Base-by-base conservation (phyloP, 129 eudicot species). In the Cynara cardunculus region DNA sequence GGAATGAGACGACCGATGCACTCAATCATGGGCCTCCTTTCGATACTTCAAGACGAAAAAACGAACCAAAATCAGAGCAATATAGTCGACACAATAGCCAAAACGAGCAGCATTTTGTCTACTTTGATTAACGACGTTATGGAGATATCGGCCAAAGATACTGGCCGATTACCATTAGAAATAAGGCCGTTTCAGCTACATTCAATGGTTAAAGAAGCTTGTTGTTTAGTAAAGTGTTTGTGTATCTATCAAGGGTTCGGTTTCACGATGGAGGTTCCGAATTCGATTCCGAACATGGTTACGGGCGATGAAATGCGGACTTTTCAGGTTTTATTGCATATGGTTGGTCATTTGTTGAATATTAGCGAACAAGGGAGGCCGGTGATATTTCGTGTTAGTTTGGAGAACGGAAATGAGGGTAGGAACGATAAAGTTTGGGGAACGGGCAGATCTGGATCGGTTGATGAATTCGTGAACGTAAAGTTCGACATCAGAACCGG, bases 1-100 rank as follows among this genome's bases (percentile, higher is more conserved):
- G 98, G 98, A 49, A 86, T 94, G 92, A 86, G 98, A 85, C 80
- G 95, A 70, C 98, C 98, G 0, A 91, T 94, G 98, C 98, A 91
- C 82, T 94, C 98, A 4, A 89, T 91, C 28, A 81, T 91, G 79
- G 97, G 98, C 64, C 85, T 94, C n/a, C 83, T 91, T 12, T 89
- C 95, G 3, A 78, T 89, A 12, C 76, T 91, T 16, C 90, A 87
- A 64, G 92, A 88, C 2, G 97, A 87, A 25, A 84, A 83, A 39
- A 53, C 84, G 61, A 84, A 65, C 85, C 41, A 71, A 31, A 90
- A 88, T 31, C 98, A 91, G 72, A 84, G 74, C 32, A 87, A 85
- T 71, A 75, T 94, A 1, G 79, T 87, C 4, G 90, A 91, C 77
- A 87, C 98, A 7, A 84, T 91, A 76, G 69, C 90, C 13, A 89